Conservation (phyloP, 495 filamentous ascomycete genomes). For the Hyaloscypha bicolor region DNA sequence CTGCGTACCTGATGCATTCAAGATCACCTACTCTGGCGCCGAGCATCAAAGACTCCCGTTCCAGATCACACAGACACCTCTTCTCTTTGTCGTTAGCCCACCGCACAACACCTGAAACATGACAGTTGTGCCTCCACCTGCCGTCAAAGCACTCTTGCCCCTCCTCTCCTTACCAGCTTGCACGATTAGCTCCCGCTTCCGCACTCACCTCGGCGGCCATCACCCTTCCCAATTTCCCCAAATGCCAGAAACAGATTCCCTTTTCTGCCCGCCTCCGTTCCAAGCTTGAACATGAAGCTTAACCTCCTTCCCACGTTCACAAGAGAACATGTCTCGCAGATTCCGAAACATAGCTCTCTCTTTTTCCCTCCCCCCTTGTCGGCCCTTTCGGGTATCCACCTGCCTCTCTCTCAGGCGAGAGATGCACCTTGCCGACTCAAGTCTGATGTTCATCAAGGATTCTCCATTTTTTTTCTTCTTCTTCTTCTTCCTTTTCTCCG, state of each 20-base stretch:
- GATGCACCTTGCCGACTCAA: too few species aligned
- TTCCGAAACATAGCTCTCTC: background rate
- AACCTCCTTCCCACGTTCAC: too few species aligned
- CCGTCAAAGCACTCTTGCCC: background rate
- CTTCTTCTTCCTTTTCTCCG: too few species aligned
- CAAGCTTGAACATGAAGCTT: background rate
- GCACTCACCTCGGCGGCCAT: background rate
- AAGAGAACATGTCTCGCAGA: background rate
- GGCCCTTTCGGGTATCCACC: background rate
- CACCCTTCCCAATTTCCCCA: background rate
- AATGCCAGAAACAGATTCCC: too few species aligned
- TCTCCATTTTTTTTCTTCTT: background rate
- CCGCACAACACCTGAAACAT: conserved; percentile 1
- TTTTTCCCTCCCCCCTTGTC: background rate
- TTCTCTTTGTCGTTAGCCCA: background rate
- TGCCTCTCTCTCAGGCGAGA: too few species aligned
- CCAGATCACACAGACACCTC: background rate
- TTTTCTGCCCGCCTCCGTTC: background rate
- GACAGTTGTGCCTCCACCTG: background rate
- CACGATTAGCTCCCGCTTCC: background rate
- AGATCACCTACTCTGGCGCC: background rate
- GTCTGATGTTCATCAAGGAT: background rate
- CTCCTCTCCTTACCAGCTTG: too few species aligned
- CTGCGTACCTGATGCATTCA: conserved; percentile 1
- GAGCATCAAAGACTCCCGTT: background rate